phyloP scores from a whole-genome alignment of 257 asterid species.

The Anisodus acutangulus region DNA sequence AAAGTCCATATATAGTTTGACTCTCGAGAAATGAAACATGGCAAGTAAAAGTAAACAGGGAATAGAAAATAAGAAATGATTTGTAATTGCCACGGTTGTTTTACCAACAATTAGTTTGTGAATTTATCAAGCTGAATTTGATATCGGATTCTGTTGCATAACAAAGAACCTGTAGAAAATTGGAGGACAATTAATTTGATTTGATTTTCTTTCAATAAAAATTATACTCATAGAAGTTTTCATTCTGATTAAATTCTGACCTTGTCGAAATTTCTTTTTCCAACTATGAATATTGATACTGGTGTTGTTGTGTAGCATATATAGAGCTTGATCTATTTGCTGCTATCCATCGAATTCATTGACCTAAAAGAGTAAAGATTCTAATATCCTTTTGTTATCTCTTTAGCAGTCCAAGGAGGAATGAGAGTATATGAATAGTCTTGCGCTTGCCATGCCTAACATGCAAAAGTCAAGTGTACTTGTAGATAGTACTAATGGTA shows the following conservation, averaged over 20 bases:
- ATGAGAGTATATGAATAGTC: slow-evolving; percentile 83
- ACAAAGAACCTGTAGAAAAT: not conserved
- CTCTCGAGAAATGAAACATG: too few relatives aligned
- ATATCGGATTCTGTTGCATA: not conserved
- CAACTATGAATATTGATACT: not conserved
- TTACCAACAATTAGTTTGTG: not conserved
- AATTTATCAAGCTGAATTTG: not conserved
- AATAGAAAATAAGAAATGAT: not conserved
- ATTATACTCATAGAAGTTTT: not conserved
- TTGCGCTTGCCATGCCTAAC: slow-evolving; percentile 75
- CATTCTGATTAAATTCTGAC: not conserved
- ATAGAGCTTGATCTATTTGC: not conserved
- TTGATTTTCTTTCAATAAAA: not conserved
- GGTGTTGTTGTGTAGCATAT: not conserved
- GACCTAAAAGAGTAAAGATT: not conserved
- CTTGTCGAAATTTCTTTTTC: not conserved
- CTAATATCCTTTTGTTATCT: slow-evolving; percentile 12
- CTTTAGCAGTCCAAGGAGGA: slow-evolving; percentile 80
- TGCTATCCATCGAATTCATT: not conserved
- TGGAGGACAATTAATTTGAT: not conserved
- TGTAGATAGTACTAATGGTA: slow-evolving; percentile 70
- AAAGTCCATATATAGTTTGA: too few relatives aligned
- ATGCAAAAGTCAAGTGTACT: slow-evolving; percentile 83
- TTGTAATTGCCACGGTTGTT: not conserved
- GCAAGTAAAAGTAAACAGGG: too few relatives aligned